These are phyloP conservation scores for Chrysoporthe cubensis DNA, from an alignment of 2,329 filamentous ascomycete genomes.

Conservation along the genomic window DNA sequence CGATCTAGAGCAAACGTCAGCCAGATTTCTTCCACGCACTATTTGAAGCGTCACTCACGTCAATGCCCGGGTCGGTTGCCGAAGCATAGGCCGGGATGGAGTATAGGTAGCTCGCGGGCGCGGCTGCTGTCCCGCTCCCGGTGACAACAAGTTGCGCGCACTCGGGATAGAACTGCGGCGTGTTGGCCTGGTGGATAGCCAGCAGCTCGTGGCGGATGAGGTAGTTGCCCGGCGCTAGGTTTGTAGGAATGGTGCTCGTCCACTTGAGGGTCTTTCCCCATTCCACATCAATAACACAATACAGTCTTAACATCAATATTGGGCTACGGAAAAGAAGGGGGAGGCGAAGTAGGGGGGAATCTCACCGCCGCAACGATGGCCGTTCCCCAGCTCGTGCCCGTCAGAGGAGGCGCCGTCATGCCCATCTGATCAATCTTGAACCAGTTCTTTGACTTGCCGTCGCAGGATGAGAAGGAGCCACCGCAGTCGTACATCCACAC, in stretches of 20 bases:
- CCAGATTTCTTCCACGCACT: not conserved
- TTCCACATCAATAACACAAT: not conserved
- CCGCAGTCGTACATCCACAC: constrained; percentile 61
- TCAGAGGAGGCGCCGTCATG: constrained; percentile 48
- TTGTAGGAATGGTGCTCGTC: constrained; percentile 54
- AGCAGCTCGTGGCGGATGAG: constrained; percentile 61
- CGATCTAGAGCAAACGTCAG: constrained; percentile 39
- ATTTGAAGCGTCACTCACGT: constrained; percentile 37
- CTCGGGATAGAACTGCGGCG: constrained; percentile 59
- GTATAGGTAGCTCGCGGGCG: constrained; percentile 45
- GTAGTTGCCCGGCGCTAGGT: constrained; percentile 57
- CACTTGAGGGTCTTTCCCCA: constrained; percentile 44
- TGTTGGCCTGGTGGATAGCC: constrained; percentile 57
- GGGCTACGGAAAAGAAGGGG: not conserved
- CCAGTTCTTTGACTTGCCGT: constrained; percentile 57
- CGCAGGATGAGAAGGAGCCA: constrained; percentile 51
- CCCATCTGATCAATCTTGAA: constrained; percentile 64
- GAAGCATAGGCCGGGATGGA: constrained; percentile 50
- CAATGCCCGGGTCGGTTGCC: constrained; percentile 53
- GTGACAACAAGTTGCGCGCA: constrained; percentile 58
- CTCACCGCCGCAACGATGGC: constrained; percentile 44
- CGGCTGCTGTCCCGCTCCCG: constrained; percentile 49
- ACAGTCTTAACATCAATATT: not conserved
- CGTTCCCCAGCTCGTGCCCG: constrained; percentile 52
- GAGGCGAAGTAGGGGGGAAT: not conserved